Percentiles rank a stretch among this genome's conserved stretches.
Conservation (phyloP, 2,329 filamentous ascomycete species). For the Pseudogymnoascus sp. region DNA sequence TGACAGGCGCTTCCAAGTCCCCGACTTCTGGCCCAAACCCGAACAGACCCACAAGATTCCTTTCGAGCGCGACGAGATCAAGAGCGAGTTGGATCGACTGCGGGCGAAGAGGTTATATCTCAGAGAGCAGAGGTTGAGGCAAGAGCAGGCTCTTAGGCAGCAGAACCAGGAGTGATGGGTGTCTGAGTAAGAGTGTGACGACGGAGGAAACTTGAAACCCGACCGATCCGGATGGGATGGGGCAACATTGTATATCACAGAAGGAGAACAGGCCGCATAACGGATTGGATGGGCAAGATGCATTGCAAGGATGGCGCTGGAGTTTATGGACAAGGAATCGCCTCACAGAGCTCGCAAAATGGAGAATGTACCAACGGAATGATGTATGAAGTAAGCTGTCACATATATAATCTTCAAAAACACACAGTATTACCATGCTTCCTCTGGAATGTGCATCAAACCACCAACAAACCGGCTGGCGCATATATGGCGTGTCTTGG, state of each 20-base stretch:
- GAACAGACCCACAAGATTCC: constrained; percentile 71
- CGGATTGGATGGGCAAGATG: not conserved
- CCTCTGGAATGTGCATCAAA: not conserved
- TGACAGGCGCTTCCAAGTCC: constrained; percentile 79
- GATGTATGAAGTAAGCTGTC: not conserved
- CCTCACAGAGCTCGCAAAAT: not conserved
- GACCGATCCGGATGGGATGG: not conserved
- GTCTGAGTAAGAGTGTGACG: not conserved
- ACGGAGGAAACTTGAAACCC: constrained; percentile 8
- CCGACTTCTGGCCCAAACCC: constrained; percentile 86
- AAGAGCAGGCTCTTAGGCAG: constrained; percentile 11
- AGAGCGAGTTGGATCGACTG: constrained; percentile 47
- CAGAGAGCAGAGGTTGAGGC: constrained; percentile 28
- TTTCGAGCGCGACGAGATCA: constrained; percentile 72
- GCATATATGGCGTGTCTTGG: not conserved
- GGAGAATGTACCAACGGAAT: not conserved
- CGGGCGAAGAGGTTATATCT: constrained; percentile 24
- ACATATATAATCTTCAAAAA: not conserved
- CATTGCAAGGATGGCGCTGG: not conserved
- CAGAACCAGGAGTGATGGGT: not conserved
- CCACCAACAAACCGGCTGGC: not conserved
- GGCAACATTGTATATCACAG: constrained; percentile 10
- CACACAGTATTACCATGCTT: not conserved
- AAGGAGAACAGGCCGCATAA: constrained; percentile 13
- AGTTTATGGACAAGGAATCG: constrained; percentile 3